Evolutionary conservation across 2,329 filamentous ascomycete species (phyloP).

Genomic region (Monosporascus ibericus): DNA sequence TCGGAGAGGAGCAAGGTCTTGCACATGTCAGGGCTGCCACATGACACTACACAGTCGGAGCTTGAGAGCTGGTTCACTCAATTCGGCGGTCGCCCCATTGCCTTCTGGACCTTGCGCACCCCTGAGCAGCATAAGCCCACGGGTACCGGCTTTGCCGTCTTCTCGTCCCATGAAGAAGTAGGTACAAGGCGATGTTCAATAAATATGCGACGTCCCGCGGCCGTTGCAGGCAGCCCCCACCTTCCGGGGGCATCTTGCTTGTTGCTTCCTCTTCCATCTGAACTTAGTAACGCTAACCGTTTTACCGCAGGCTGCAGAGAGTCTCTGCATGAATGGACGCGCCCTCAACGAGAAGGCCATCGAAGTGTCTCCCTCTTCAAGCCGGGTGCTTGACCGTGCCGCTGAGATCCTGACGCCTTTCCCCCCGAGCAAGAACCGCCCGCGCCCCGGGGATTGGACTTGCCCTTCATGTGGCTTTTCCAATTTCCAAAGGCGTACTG

Average conservation of each 20-base stretch:
- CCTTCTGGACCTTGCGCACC: conserved; percentile 96
- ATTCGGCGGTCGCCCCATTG: conserved; percentile 94
- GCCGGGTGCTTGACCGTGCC: conserved; percentile 88
- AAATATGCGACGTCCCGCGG: not conserved
- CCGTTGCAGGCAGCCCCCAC: not conserved
- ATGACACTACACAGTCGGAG: conserved; percentile 97
- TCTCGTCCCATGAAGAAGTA: conserved; percentile 98
- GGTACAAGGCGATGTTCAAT: conserved; percentile 28
- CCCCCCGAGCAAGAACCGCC: conserved; percentile 96
- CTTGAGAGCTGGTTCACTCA: conserved; percentile 99
- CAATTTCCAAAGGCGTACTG: conserved; percentile 97
- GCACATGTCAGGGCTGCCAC: conserved; percentile 93
- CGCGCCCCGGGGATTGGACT: conserved; percentile 96
- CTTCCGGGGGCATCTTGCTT: not conserved
- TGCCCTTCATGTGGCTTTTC: conserved; percentile 98
- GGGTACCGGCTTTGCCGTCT: conserved; percentile 94
- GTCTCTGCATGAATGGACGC: conserved; percentile 97
- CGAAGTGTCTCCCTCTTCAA: conserved; percentile 96
- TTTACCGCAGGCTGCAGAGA: conserved; percentile 74
- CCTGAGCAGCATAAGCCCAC: conserved; percentile 99
- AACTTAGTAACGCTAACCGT: not conserved
- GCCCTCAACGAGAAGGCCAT: conserved; percentile 98
- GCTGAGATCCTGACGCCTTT: conserved; percentile 95
- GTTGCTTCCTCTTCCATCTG: conserved; percentile 1
- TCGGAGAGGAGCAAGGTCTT: conserved; percentile 96